phyloP scores from a whole-genome alignment of 2,329 filamentous ascomycete species.

The Penicillium sp. region DNA sequence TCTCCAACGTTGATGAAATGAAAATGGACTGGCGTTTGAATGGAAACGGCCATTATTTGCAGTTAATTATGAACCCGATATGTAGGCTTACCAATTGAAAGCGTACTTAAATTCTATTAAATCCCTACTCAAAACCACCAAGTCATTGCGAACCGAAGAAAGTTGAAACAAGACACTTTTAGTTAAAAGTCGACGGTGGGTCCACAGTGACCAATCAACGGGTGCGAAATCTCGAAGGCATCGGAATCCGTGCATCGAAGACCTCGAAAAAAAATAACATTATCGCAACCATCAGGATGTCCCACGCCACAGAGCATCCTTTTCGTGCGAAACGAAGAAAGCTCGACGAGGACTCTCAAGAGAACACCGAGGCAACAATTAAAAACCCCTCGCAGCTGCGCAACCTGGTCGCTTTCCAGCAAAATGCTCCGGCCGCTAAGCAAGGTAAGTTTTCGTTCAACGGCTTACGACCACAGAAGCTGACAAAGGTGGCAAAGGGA shows the following conservation, averaged over 20 bases:
- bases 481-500: conserved; percentile 27
- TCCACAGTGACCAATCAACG: conserved; percentile 17
- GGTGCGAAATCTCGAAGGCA: conserved; percentile 21
- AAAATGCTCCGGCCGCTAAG: conserved; percentile 59
- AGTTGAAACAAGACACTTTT: not conserved
- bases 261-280: conserved; percentile 15
- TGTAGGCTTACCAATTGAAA: not conserved
- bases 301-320: conserved; percentile 32
- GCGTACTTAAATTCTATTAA: no score
- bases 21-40: not conserved
- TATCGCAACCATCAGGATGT: conserved; percentile 26
- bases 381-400: conserved; percentile 63
- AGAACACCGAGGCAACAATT: conserved; percentile 25
- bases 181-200: conserved; percentile 8
- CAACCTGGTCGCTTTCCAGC: conserved; percentile 67
- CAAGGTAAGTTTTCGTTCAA: conserved; percentile 59
- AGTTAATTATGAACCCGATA: not conserved
- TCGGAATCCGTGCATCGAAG: conserved; percentile 19
- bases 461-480: not conserved
- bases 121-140: not conserved
- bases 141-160: not conserved
- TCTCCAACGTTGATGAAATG: not conserved
- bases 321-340: conserved; percentile 42
- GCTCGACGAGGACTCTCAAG: conserved; percentile 28
- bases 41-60: not conserved